These are phyloP conservation scores for Verticillium zaregamsianum DNA, from an alignment of 2,329 filamentous ascomycete species.

Conservation along the genomic window DNA sequence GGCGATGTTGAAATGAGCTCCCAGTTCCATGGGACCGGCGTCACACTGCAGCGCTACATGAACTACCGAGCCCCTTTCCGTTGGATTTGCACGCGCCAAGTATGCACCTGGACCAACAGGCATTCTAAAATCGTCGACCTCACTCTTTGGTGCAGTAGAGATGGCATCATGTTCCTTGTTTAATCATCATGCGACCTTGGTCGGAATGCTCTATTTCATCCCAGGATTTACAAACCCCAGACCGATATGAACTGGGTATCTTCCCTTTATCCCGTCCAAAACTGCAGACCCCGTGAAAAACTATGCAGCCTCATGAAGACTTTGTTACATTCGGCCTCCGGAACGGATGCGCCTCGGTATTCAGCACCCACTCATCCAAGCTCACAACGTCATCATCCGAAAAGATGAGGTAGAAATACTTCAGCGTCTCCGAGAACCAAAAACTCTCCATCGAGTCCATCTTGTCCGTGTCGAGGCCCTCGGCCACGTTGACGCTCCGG, in stretches of 20 bases:
- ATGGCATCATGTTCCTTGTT: too few species aligned
- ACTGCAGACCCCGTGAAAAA: background rate
- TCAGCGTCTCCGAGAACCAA: constrained; percentile 73
- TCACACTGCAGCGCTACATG: too few species aligned
- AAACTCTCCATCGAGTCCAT: constrained; percentile 41
- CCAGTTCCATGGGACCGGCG: too few species aligned
- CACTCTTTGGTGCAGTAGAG: too few species aligned
- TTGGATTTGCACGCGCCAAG: too few species aligned
- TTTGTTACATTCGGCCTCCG: constrained; percentile 21
- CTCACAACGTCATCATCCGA: constrained; percentile 58
- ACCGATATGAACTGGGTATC: too few species aligned
- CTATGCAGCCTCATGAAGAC: background rate
- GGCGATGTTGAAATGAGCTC: background rate
- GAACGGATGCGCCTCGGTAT: constrained; percentile 53
- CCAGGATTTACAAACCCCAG: too few species aligned
- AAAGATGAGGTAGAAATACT: constrained; percentile 74
- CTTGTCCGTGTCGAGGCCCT: constrained; percentile 8
- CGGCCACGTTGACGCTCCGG: constrained; percentile 7
- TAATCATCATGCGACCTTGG: too few species aligned
- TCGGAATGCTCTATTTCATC: too few species aligned
- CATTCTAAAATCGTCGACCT: too few species aligned
- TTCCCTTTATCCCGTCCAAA: background rate
- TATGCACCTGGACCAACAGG: too few species aligned
- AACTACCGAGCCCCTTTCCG: too few species aligned
- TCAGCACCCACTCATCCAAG: constrained; percentile 67